These are phyloP conservation scores for Allium fistulosum DNA, from an alignment of 106 monocot species.

Conservation along the genomic window DNA sequence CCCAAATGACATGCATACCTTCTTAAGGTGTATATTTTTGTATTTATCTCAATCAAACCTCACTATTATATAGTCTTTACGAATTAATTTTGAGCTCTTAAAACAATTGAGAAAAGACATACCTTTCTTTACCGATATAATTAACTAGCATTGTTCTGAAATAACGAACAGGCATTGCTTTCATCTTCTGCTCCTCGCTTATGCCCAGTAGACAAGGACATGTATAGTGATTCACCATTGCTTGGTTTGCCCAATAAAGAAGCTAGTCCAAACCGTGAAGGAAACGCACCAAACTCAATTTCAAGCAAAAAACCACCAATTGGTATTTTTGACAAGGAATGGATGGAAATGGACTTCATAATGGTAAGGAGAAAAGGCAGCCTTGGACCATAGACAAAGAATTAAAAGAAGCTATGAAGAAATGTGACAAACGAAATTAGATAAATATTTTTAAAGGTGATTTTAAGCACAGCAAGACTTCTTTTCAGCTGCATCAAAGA, in stretches of 20 bases:
- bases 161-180: slow-evolving; percentile 35
- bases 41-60: too few relatives aligned
- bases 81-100: too few relatives aligned
- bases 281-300: slow-evolving; percentile 13
- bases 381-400: slow-evolving; percentile 74
- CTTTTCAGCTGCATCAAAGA: too few relatives aligned
- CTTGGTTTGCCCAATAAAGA: slow-evolving; percentile 29
- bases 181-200: slow-evolving; percentile 42
- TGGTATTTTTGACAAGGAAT: slow-evolving; percentile 29
- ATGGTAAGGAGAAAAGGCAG: slow-evolving; percentile 68
- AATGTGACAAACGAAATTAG: slow-evolving; percentile 88
- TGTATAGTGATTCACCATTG: slow-evolving; percentile 32
- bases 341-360: too few relatives aligned
- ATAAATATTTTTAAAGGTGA: slow-evolving; percentile 49
- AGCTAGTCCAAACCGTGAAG: slow-evolving; percentile 9
- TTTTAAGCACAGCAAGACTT: too few relatives aligned
- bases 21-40: too few relatives aligned
- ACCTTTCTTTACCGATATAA: too few relatives aligned
- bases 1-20: too few relatives aligned
- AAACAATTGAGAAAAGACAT: too few relatives aligned
- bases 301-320: slow-evolving; percentile 32
- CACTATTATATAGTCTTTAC: too few relatives aligned
- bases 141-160: neutral
- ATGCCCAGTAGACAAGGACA: slow-evolving; percentile 23
- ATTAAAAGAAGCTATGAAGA: slow-evolving; percentile 61